These are phyloP conservation scores for Eucalyptus microcorys DNA, from an alignment of 345 rosid species.

Conservation along the genomic window DNA sequence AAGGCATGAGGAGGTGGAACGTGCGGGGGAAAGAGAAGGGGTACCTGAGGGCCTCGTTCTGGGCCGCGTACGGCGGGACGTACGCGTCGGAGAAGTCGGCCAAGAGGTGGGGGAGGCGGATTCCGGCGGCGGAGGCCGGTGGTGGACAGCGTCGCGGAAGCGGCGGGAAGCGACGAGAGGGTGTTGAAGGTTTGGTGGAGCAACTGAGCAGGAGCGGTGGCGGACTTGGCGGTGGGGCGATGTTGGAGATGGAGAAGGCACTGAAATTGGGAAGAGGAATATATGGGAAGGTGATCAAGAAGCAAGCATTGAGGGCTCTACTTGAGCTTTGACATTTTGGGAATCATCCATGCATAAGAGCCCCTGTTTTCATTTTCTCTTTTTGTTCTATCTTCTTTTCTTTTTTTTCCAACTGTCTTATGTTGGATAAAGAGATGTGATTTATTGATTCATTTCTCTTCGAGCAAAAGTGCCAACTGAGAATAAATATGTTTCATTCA, in stretches of 20 bases:
- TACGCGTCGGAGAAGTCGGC: conserved; percentile 42
- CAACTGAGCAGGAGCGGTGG: conserved; percentile 21
- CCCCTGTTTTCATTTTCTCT: background rate
- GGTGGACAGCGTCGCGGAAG: conserved; percentile 43
- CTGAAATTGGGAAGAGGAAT: conserved; percentile 50
- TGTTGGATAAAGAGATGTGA: background rate
- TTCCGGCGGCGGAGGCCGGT: conserved; percentile 37
- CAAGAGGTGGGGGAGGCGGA: conserved; percentile 64
- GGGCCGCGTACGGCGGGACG: conserved; percentile 43
- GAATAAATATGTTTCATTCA: background rate
- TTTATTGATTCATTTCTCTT: background rate
- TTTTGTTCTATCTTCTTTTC: background rate
- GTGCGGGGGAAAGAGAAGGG: conserved; percentile 76
- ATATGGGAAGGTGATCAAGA: conserved; percentile 65
- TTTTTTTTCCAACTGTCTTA: background rate
- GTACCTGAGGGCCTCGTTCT: conserved; percentile 67
- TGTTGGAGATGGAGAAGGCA: conserved; percentile 36
- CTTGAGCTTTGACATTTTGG: conserved; percentile 11
- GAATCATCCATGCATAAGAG: background rate
- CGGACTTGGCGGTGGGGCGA: conserved; percentile 1
- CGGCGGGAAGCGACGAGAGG: conserved; percentile 62
- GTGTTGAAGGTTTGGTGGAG: conserved; percentile 31
- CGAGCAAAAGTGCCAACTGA: background rate
- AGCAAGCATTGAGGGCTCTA: conserved; percentile 53
- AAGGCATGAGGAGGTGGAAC: conserved; percentile 57